Evolutionary conservation across 2,329 filamentous ascomycete genomes (phyloP), one percentile per base, ranked within the genome.

Genomic region (Pseudogymnoascus sp.): DNA sequence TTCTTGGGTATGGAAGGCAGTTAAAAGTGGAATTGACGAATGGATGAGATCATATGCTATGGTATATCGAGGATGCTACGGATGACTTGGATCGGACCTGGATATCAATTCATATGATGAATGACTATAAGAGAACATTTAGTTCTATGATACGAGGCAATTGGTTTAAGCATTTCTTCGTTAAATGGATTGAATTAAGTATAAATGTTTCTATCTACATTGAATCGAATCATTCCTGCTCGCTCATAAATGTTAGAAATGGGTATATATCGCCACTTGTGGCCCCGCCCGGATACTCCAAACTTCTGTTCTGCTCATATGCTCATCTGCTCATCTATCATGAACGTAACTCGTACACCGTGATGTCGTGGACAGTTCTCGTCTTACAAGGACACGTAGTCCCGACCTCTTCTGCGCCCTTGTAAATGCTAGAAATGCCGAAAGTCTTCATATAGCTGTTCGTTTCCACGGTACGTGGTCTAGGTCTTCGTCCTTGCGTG

Each of bases 191-290:
- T 53, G 46, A 31, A 53, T 53, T 31, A 53, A 53, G 8, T 53
- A 53, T 53, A 53, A 53, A 16, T 53, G 25, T 31, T 18, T 53
- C 46, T 53, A 53, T 31, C 46, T 53, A 18, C 46, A 53, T 53
- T 6, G 46, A 53, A 53, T 53, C 14, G 25, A 53, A 53, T 6
- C 46, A 7, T 53, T 25, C 46, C 25, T 53, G 46, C 46, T 18
- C 25, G 46, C n/a, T 53, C 46, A 18, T 53, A 53, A 53, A 53
- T 31, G 11, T 53, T 53, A n/a, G 46, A 53, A 53, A 53, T 53
- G 46, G 46, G 46, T 53, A 53, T 53, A 53, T 53, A 53, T 31
- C 46, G 46, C 46, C 46, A 16, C 46, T 53, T 23, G 28, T 53
- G 46, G 46, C 46, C 46, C 46, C 46, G 46, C 46, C 46, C 46